Percentiles rank a stretch among this genome's conserved stretches.
phyloP scores from a whole-genome alignment of 2,329 filamentous ascomycete genomes.

The Cladorrhinum sp. region DNA sequence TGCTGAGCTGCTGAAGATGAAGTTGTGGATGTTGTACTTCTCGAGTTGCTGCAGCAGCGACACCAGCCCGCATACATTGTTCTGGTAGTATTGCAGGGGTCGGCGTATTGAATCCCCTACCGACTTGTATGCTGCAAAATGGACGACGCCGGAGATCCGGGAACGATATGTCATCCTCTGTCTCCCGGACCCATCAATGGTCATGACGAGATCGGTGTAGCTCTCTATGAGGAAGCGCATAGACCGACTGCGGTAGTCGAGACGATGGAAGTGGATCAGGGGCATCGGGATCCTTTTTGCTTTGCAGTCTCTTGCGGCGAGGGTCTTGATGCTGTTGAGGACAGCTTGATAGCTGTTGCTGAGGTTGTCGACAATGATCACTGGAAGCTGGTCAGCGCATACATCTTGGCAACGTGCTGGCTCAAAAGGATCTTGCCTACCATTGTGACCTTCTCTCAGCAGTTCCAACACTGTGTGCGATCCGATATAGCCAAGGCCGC shows the following conservation, averaged over 20 bases:
- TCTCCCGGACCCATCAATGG: conserved; percentile 15
- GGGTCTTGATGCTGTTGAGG: conserved; percentile 29
- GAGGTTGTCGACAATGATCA: conserved; percentile 46
- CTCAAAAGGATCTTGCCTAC: conserved; percentile 8
- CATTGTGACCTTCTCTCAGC: conserved; percentile 51
- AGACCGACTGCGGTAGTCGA: conserved; percentile 38
- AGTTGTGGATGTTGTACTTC: conserved; percentile 59
- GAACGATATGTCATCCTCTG: conserved; percentile 35
- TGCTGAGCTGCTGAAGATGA: conserved; percentile 66
- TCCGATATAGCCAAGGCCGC: conserved; percentile 54
- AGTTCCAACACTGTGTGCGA: conserved; percentile 54
- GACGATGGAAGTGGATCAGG: conserved; percentile 37
- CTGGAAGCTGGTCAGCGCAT: conserved; percentile 6
- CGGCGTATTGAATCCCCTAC: conserved; percentile 60
- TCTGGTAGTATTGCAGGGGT: conserved; percentile 63
- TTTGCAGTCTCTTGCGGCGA: conserved; percentile 31
- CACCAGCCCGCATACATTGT: conserved; percentile 64
- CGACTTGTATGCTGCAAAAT: conserved; percentile 67
- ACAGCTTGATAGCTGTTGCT: conserved; percentile 42
- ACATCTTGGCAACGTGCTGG: background rate
- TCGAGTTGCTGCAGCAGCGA: conserved; percentile 56
- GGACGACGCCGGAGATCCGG: conserved; percentile 61
- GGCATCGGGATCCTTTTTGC: conserved; percentile 26
- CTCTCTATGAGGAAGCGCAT: conserved; percentile 39
- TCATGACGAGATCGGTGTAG: conserved; percentile 28